Conservation (phyloP, 2,329 filamentous ascomycete genomes). For the Colletotrichum phormii region DNA sequence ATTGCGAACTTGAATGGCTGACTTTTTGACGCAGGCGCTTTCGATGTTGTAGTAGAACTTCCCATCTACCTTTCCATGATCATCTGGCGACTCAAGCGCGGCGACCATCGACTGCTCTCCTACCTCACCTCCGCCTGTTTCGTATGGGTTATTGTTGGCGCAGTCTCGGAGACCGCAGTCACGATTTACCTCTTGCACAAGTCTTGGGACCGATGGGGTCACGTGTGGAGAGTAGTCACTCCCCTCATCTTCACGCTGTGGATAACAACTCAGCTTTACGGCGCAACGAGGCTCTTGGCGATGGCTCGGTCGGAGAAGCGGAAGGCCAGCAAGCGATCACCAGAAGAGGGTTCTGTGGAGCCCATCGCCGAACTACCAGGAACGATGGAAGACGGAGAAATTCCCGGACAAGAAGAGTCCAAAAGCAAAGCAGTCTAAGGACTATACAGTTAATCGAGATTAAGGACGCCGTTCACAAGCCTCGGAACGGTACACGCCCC, state of each 20-base stretch:
- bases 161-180: conserved; percentile 21
- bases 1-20: not conserved
- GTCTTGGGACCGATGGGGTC: conserved; percentile 35
- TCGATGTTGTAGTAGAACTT: conserved; percentile 31
- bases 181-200: conserved; percentile 34
- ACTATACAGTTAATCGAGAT: not conserved
- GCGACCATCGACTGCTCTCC: conserved; percentile 17
- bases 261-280: conserved; percentile 36
- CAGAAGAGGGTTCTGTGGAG: not conserved
- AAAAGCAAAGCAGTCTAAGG: conserved; percentile 3
- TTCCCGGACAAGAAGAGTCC: not conserved
- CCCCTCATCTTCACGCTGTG: conserved; percentile 33
- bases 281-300: conserved; percentile 19
- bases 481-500: not conserved
- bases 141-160: conserved; percentile 21
- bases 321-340: not conserved
- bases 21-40: not conserved
- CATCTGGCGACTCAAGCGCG: conserved; percentile 28
- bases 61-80: conserved; percentile 35
- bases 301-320: conserved; percentile 29
- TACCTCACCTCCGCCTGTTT: conserved; percentile 18
- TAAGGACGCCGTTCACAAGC: not conserved
- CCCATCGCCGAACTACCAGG: conserved; percentile 11
- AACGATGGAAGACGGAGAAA: not conserved
- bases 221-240: conserved; percentile 29